Evolutionary conservation across 805 yeast genomes (phyloP), one percentile per base, ranked within the genome.

Genomic region (Kockiozyma suomiensis): DNA sequence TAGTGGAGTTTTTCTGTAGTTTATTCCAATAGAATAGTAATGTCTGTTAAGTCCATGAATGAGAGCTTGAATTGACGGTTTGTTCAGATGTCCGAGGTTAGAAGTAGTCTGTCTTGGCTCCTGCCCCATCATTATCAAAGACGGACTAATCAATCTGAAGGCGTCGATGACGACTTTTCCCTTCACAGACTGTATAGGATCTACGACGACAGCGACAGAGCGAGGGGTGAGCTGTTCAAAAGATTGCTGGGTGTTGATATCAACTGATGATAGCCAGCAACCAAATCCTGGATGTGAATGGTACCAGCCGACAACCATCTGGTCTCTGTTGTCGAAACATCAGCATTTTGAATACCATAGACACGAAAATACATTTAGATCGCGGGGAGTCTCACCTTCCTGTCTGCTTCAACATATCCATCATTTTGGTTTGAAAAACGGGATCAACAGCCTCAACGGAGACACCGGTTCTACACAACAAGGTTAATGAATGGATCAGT

Each of bases 261-360:
- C 99, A 30, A 94, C 98, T 30, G 92, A 85, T 12, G 98, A 92
- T 68, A 94, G 81, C 99, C 99, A 94, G 79, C 99, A 94, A n/a
- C 99, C 99, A 74, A 93, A 94, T 17, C 99, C 99, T 3, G 99
- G 99, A 76, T 94, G 99, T 13, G 98, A 92, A 74, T 94, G 99
- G 78, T 94, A 94, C 99, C 99, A 94, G 35, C 99, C 99, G 51
- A 94, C 99, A 55, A 94, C 99, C 90, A 90, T 91, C 74, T 94
- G 96, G 76, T 92, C 97, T 75, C 99, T 83, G 66, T 42, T 19
- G 13, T 10, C 10, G 21, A 41, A 8, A n/a, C 15, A 17, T 47
- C 23, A 47, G 37, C 26, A 30, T 42, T 12, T n/a, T n/a, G n/a
- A n/a, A n/a, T n/a, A n/a, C n/a, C n/a, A n/a, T n/a, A n/a, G n/a